phyloP scores from a whole-genome alignment of 352 stramenopile species.

The Phytophthora idaei region DNA sequence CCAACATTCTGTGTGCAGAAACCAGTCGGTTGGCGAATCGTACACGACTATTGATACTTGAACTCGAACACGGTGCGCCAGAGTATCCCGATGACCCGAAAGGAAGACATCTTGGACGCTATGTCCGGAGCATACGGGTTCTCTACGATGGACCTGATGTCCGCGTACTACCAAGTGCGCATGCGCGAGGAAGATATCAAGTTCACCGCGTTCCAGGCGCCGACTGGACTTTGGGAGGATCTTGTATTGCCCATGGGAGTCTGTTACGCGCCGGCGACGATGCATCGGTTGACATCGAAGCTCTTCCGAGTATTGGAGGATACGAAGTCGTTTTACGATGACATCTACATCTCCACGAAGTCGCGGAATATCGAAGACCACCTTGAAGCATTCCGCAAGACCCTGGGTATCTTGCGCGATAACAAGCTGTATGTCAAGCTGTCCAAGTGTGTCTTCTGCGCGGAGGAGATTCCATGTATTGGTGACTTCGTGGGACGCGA shows the following conservation, averaged over 20 bases:
- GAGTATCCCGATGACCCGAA: no score
- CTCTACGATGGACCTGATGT: no score
- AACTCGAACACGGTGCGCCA: no score
- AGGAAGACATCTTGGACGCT: no score
- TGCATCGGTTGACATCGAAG: conserved; percentile 11
- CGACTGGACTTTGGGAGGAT: no score
- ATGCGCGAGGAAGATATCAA: no score
- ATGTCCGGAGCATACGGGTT: no score
- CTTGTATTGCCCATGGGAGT: no score
- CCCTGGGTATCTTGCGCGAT: conserved; percentile 5
- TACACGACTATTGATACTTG: no score
- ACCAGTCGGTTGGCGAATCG: no score
- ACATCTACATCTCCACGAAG: conserved; percentile 8
- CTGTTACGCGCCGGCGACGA: conserved; percentile 3
- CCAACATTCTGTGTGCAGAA: background rate
- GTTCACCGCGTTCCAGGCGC: no score
- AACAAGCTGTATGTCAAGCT: conserved; percentile 16
- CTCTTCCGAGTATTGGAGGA: background rate
- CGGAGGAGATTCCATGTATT: conserved; percentile 4
- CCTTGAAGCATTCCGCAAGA: conserved; percentile 2
- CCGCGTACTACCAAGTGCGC: no score
- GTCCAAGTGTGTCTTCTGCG: conserved; percentile 12
- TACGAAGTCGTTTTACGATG: conserved; percentile 12
- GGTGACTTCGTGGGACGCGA: conserved; percentile 6
- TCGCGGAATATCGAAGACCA: conserved; percentile 1